A percentile compares a stretch with the other conserved stretches of the same genome.
phyloP scores from a whole-genome alignment of 352 stramenopile species.

The Phytophthora nicotianae region DNA sequence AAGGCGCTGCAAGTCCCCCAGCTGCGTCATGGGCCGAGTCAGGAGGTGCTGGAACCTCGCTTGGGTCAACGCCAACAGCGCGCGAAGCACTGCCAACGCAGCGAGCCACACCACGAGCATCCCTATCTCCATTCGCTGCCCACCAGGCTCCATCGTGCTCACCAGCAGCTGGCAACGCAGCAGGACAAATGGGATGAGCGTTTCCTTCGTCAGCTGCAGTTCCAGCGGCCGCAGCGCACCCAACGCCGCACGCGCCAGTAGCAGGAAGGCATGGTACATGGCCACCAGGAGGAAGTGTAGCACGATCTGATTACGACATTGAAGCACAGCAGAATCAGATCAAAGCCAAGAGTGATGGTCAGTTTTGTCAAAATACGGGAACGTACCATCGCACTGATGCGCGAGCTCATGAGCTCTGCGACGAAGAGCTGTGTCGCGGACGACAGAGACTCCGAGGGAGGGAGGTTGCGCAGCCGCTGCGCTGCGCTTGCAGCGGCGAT shows the following conservation, averaged over 20 bases:
- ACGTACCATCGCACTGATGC: conserved; percentile 60
- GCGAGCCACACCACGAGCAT: conserved; percentile 75
- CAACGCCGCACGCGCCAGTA: conserved; percentile 51
- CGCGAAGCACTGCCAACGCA: conserved; percentile 60
- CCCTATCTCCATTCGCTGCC: conserved; percentile 41
- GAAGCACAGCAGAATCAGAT: conserved; percentile 7
- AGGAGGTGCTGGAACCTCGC: conserved; percentile 72
- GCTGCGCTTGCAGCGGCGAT: conserved; percentile 55
- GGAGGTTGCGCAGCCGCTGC: conserved; percentile 39
- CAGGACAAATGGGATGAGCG: conserved; percentile 75
- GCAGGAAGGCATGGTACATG: conserved; percentile 71
- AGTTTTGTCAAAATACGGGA: conserved; percentile 9
- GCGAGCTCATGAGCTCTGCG: conserved; percentile 56
- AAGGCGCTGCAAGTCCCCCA: conserved; percentile 62
- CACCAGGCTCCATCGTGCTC: conserved; percentile 60
- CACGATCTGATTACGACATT: conserved; percentile 51
- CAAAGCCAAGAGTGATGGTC: conserved; percentile 27
- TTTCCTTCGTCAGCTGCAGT: conserved; percentile 84
- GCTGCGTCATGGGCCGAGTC: conserved; percentile 64
- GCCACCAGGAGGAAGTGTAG: conserved; percentile 72
- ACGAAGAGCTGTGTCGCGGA: conserved; percentile 32
- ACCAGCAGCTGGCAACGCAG: conserved; percentile 77
- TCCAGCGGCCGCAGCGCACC: conserved; percentile 53
- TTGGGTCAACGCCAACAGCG: conserved; percentile 63
- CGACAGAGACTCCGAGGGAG: conserved; percentile 13